Conservation (phyloP, 2,329 filamentous ascomycete genomes). For the Colletotrichum liriopes region DNA sequence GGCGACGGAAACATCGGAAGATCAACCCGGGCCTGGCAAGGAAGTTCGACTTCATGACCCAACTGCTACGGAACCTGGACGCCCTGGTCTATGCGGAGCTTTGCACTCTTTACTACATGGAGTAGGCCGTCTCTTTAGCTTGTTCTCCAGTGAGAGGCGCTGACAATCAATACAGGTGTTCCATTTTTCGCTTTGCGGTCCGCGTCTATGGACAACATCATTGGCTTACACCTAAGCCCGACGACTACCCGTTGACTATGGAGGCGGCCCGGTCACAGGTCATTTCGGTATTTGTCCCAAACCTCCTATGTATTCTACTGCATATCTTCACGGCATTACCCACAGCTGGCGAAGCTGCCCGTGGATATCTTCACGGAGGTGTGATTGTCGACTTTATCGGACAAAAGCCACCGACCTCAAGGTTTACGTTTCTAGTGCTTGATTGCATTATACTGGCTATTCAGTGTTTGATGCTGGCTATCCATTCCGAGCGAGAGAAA, state of each 20-base stretch:
- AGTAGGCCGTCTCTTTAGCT: slow-evolving; percentile 62
- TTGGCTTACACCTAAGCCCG: slow-evolving; percentile 75
- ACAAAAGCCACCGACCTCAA: slow-evolving; percentile 73
- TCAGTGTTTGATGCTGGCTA: slow-evolving; percentile 76
- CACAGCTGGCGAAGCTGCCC: slow-evolving; percentile 71
- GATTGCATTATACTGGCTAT: slow-evolving; percentile 71
- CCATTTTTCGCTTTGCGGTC: slow-evolving; percentile 74
- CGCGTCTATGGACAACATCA: slow-evolving; percentile 73
- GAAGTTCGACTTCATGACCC: slow-evolving; percentile 73
- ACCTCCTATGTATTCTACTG: slow-evolving; percentile 72
- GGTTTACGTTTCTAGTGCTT: slow-evolving; percentile 67
- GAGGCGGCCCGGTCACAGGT: slow-evolving; percentile 72
- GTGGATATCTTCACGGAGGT: slow-evolving; percentile 78
- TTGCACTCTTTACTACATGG: slow-evolving; percentile 79
- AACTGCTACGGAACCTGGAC: slow-evolving; percentile 74
- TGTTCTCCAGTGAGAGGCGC: slow-evolving; percentile 22
- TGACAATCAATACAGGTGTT: slow-evolving; percentile 66
- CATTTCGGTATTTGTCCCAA: slow-evolving; percentile 71
- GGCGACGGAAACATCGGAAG: slow-evolving; percentile 56
- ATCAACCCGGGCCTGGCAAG: slow-evolving; percentile 63
- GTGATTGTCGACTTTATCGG: slow-evolving; percentile 79
- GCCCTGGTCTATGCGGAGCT: slow-evolving; percentile 76
- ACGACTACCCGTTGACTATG: slow-evolving; percentile 68
- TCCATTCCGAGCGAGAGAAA: slow-evolving; percentile 73
- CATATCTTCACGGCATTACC: slow-evolving; percentile 72